phyloP scores from a whole-genome alignment of 306 rosid genomes.

The Vigna radiata region DNA sequence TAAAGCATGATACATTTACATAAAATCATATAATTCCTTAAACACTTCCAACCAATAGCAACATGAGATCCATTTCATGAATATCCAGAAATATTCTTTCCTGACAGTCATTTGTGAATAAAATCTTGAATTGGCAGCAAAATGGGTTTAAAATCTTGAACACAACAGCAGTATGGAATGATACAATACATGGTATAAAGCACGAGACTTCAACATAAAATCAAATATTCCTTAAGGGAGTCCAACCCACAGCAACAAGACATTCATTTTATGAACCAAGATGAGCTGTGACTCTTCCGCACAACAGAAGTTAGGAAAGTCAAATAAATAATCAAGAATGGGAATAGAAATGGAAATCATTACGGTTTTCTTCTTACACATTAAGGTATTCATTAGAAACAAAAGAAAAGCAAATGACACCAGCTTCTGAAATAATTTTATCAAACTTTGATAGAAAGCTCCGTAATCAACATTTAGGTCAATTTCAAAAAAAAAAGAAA shows the following conservation, averaged over 20 bases:
- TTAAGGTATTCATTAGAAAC: no score
- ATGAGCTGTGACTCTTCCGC: background rate
- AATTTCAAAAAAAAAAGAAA: background rate
- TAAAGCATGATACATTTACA: background rate
- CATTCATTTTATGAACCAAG: slow-evolving; percentile 16
- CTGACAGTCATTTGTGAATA: background rate
- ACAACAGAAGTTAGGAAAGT: background rate
- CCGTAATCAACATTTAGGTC: background rate
- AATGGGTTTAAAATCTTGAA: background rate
- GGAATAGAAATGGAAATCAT: background rate
- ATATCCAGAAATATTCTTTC: background rate
- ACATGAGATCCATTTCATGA: background rate
- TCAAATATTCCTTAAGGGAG: background rate
- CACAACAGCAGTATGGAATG: background rate
- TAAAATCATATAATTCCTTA: background rate
- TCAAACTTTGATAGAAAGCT: no score
- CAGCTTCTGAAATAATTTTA: no score
- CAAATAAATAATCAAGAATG: background rate
- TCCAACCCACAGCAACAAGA: background rate
- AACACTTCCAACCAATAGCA: background rate
- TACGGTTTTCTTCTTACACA: no score
- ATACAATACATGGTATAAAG: background rate
- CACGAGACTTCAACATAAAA: background rate
- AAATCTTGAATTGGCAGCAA: background rate
- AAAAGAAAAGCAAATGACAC: no score